Evolutionary conservation across 495 filamentous ascomycete genomes (phyloP).

Genomic region (Tuber magnatum): DNA sequence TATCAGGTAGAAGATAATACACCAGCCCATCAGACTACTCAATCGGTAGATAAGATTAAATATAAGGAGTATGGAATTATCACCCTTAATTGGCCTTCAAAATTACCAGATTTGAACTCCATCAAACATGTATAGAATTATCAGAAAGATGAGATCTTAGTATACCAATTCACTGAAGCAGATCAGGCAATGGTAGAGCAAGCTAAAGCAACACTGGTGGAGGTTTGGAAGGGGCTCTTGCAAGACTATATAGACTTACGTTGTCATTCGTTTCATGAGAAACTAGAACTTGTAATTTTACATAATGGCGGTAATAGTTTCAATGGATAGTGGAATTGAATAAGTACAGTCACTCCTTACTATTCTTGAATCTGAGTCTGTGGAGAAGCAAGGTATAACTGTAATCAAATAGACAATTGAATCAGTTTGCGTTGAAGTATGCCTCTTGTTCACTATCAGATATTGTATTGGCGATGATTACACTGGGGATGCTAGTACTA

Average conservation of each 20-base stretch:
- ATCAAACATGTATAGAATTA: constrained; percentile 5
- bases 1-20: constrained; percentile 9
- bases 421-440: too few relatives aligned
- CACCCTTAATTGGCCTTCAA: background rate
- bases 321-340: background rate
- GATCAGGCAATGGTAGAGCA: background rate
- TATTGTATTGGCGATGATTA: too few relatives aligned
- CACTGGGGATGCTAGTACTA: too few relatives aligned
- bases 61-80: background rate
- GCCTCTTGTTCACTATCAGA: too few relatives aligned
- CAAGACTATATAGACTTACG: background rate
- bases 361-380: too few relatives aligned
- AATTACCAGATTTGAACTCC: background rate
- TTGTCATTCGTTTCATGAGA: background rate
- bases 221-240: background rate
- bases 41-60: background rate
- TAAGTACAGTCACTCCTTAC: too few relatives aligned
- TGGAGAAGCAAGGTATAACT: too few relatives aligned
- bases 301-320: constrained; percentile 4
- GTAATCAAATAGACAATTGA: too few relatives aligned
- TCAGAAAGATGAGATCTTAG: constrained; percentile 2
- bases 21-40: background rate
- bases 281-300: background rate
- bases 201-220: background rate
- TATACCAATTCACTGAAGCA: constrained; percentile 1